Evolutionary conservation across 495 filamentous ascomycete species (phyloP), one percentile per base, ranked within the genome.

Genomic region (Chaetomium fimeti): DNA sequence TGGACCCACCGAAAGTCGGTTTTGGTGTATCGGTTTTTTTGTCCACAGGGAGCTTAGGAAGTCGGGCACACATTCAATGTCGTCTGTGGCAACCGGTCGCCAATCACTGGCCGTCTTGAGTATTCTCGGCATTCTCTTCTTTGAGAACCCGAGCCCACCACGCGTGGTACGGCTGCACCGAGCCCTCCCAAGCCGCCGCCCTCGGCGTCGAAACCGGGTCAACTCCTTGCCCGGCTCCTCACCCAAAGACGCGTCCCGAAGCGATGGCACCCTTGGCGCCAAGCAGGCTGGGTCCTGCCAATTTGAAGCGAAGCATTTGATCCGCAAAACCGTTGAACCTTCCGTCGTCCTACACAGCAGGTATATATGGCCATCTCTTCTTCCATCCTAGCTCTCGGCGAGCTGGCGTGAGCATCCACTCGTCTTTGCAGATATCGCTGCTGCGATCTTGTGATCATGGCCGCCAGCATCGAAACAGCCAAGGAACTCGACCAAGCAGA

Each of bases 241-340:
- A n/a, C 32, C 32, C 5, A 4, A 36, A 36, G 5, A 43, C 40
- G 40, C 13, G 40, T 43, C 16, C 15, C 40, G 15, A 43, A 43
- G 40, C 15, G 25, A 48, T 56, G 40, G 28, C 22, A 27, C 16
- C 20, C 61, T 63, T 63, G 61, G 61, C 61, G 61, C 61, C 61
- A 63, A 61, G 59, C 0, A 16, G 43, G 29, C 2, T 25, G 57
- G 25, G 28, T 45, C 7, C 29, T 32, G 2, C 12, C 8, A 43
- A 18, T 18, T 3, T 3, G 13, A 43, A 43, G 16, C 13, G 40
- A 43, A 16, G 13, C 13, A 43, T 16, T 43, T 18, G 13, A 43
- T 43, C 40, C 40, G 18, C 40, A 43, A 43, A 43, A 43, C 1
- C 18, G n/a, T 43, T 16, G 18, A 18, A 43, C 40, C 40, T 15